Base-by-base conservation (phyloP, 441 rosid genomes). In the Capsella rubella region DNA sequence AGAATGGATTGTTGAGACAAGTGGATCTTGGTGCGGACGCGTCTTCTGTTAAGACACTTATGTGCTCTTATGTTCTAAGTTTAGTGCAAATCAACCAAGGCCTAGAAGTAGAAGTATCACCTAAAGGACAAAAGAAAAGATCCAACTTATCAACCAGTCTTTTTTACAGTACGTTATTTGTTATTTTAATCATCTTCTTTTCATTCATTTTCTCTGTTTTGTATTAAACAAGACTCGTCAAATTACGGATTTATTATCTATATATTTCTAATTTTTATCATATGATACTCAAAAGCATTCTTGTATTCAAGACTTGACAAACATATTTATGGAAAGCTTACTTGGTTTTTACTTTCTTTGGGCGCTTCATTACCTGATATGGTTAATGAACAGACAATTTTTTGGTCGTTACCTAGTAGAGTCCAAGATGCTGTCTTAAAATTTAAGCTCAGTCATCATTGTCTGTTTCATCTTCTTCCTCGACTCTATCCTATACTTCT, bases 391-490 rank as follows among this genome's bases (percentile, higher is more conserved):
- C n/a, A 5, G 47, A 43, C 47, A 43, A n/a, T n/a, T 2, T 21
- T 21, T 28, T 6, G 88, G 76, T 86, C 86, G 67, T 84, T 73
- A 64, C 83, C 91, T 9, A 86, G 6, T 32, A 32, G 80, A 1
- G 34, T 80, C 85, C 5, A 81, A 3, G 27, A 25, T 13, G 3
- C 35, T 37, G 21, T 87, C 85, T 4, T 86, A 85, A 2, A 81
- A 87, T 27, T 87, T 87, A 11, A 81, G 71, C 71, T 85, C 92
- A 4, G 79, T 80, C 42, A 85, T 61, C 54, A 91, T 35, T 3
- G 90, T 83, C 77, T 91, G 94, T 76, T 89, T 91, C 34, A 85
- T 86, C 63, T 78, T 85, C 83, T 85, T 89, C 56, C 95, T 87
- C 12, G 91, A 91, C 53, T 75, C 82, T 47, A 91, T 87, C 67